phyloP scores from a whole-genome alignment of 129 eudicot genomes.

The Flaveria bidentis region DNA sequence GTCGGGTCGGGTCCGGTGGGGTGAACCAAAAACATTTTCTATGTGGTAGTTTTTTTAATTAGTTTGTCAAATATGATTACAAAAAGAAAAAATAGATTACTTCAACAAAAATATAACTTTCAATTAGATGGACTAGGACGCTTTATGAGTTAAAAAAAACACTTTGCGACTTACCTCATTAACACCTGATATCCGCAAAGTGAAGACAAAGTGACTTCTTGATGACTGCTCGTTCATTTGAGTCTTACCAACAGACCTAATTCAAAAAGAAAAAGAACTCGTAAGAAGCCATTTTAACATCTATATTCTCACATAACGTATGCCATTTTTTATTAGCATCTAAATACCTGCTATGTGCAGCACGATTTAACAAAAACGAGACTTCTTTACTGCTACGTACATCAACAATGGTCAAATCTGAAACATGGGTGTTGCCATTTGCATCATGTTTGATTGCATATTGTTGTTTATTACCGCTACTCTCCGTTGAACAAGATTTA shows the following conservation, averaged over 20 bases:
- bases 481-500: constrained; percentile 50
- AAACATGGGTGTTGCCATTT: constrained; percentile 77
- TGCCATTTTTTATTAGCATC: neutral
- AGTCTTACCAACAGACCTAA: constrained; percentile 97
- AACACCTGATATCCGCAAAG: constrained; percentile 77
- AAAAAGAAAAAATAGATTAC: neutral
- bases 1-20: neutral
- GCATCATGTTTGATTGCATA: constrained; percentile 88
- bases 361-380: constrained; percentile 80
- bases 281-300: neutral
- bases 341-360: constrained; percentile 86
- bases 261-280: neutral
- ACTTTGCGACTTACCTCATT: constrained; percentile 61
- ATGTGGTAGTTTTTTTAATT: neutral
- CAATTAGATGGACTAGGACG: neutral
- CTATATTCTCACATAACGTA: neutral
- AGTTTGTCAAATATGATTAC: neutral
- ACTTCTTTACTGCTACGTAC: constrained; percentile 90
- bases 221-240: constrained; percentile 98
- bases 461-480: constrained; percentile 53
- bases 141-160: neutral
- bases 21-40: neutral
- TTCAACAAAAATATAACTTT: neutral
- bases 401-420: constrained; percentile 88
- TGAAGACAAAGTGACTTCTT: constrained; percentile 98